Percentiles rank a stretch among this genome's conserved stretches.
Conservation (phyloP, 768 basidiomycete species). For the Auricularia cornea region DNA sequence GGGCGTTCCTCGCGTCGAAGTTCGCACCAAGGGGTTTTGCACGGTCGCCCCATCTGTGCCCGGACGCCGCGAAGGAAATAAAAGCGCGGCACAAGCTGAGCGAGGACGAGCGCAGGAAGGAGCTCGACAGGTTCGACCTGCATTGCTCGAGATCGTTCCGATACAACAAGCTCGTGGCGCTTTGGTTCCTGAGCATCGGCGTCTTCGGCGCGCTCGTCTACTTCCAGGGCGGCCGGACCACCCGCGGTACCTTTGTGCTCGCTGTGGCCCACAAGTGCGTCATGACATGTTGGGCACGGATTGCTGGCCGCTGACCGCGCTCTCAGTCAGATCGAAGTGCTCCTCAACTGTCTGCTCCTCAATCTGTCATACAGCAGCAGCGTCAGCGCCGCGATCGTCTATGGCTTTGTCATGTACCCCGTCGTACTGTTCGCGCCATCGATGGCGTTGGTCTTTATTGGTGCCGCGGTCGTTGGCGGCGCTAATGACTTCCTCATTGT, state of each 20-base stretch:
- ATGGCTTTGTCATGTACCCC: not conserved
- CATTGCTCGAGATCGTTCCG: not conserved
- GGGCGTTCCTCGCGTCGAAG: not conserved
- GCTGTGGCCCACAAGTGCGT: not conserved
- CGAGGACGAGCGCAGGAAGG: not conserved
- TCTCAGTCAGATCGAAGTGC: not conserved
- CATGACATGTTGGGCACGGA: not conserved
- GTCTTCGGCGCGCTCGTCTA: not conserved
- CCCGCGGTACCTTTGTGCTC: not conserved
- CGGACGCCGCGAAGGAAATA: not conserved
- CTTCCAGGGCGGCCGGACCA: not conserved
- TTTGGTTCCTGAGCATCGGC: not conserved
- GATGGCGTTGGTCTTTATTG: not conserved
- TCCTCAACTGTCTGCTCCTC: not conserved
- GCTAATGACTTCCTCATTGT: not conserved
- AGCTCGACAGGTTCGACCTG: not conserved
- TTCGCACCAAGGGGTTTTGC: not conserved
- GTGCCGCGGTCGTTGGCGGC: not conserved
- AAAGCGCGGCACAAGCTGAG: not conserved
- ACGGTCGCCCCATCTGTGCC: not conserved
- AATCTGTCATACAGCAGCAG: not conserved
- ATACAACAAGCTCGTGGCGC: not conserved
- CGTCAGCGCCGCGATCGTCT: not conserved
- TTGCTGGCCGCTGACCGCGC: too few relatives aligned
- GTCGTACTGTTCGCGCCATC: not conserved